Percentiles rank a stretch among this genome's conserved stretches.
phyloP scores from a whole-genome alignment of 768 basidiomycete genomes.

The Steccherinum ochraceum region DNA sequence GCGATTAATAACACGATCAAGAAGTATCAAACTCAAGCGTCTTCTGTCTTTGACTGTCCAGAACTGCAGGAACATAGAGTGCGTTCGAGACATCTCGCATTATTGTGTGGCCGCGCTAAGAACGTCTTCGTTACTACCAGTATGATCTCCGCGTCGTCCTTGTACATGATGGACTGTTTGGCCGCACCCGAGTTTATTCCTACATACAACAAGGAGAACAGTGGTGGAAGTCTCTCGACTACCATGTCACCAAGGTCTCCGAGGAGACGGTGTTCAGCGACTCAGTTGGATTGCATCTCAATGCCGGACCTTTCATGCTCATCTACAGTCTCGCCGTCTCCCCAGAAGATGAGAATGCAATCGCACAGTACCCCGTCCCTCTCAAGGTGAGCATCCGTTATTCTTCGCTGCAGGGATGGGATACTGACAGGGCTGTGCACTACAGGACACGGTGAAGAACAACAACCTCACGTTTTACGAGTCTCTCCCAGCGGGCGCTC shows the following conservation, averaged over 20 bases:
- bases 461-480: conserved; percentile 32
- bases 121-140: conserved; percentile 27
- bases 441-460: conserved; percentile 28
- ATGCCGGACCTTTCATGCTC: conserved; percentile 75
- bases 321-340: conserved; percentile 47
- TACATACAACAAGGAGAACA: conserved; percentile 61
- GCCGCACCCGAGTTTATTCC: conserved; percentile 71
- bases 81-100: conserved; percentile 13
- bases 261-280: conserved; percentile 69
- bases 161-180: conserved; percentile 71
- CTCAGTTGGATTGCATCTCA: conserved; percentile 62
- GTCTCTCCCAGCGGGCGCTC: conserved; percentile 24
- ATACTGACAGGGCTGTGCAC: conserved; percentile 2
- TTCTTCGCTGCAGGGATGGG: too few relatives aligned
- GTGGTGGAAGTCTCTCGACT: conserved; percentile 84
- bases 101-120: not conserved
- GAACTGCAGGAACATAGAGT: conserved; percentile 61
- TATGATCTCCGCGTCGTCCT: conserved; percentile 79
- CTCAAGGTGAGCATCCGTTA: conserved; percentile 19
- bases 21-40: conserved; percentile 36
- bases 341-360: conserved; percentile 16
- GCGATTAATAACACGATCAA: conserved; percentile 47
- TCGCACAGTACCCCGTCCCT: conserved; percentile 23
- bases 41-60: conserved; percentile 49
- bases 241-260: conserved; percentile 61